These are phyloP conservation scores for Pythium grandisporangium DNA, from an alignment of 352 stramenopile genomes.

Conservation along the genomic window DNA sequence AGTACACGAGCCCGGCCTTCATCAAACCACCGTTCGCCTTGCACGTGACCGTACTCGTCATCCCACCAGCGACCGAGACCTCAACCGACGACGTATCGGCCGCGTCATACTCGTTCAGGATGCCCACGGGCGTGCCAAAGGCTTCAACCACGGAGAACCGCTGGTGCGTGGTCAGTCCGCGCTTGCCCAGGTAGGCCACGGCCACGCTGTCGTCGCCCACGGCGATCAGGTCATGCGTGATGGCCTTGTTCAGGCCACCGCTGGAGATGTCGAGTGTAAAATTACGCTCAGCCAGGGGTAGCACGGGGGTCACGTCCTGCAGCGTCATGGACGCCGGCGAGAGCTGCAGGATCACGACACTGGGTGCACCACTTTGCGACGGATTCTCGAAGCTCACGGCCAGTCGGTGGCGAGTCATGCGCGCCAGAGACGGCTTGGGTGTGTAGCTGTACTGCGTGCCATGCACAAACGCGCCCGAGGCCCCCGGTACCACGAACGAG, in stretches of 20 bases:
- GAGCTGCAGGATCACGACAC: conserved; percentile 35
- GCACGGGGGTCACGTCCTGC: conserved; percentile 34
- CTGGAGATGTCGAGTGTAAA: conserved; percentile 22
- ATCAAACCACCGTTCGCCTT: conserved; percentile 15
- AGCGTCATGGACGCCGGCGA: conserved; percentile 29
- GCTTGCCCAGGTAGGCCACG: conserved; percentile 29
- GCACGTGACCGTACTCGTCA: conserved; percentile 19
- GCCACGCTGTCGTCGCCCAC: conserved; percentile 35
- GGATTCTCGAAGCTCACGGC: conserved; percentile 63
- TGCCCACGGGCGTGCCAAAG: conserved; percentile 30
- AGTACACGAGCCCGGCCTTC: conserved; percentile 33
- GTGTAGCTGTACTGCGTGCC: conserved; percentile 21
- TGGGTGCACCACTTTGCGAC: conserved; percentile 24
- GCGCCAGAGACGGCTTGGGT: conserved; percentile 27
- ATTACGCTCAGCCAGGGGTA: conserved; percentile 19
- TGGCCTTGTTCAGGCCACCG: conserved; percentile 1
- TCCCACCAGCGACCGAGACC: too few relatives aligned
- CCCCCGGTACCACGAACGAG: conserved; percentile 34
- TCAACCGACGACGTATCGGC: conserved; percentile 15
- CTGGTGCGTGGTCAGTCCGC: conserved; percentile 20
- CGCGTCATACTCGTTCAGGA: conserved; percentile 27
- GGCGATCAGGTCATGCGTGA: conserved; percentile 36
- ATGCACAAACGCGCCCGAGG: conserved; percentile 32
- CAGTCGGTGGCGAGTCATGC: conserved; percentile 36
- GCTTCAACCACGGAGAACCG: conserved; percentile 35